Evolutionary conservation across 805 yeast genomes (phyloP), one percentile per base, ranked within the genome.

Genomic region (Metschnikowia koreensis): DNA sequence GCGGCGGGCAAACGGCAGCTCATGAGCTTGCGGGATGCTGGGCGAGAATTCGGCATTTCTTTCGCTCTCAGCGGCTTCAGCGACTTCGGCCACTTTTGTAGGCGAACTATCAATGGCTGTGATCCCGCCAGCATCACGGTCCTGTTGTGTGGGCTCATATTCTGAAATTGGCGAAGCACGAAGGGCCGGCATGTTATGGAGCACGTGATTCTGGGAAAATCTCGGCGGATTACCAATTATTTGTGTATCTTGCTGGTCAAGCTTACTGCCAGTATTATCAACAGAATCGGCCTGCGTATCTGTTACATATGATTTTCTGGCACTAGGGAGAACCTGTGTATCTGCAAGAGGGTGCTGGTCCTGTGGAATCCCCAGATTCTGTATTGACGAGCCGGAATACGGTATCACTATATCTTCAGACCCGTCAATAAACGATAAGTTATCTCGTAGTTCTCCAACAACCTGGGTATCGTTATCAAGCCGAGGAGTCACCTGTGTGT

Each of bases 401-500:
- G 22, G 22, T 22, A 22, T 22, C 2, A 22, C 22, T 2, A 22
- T 22, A 22, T 22, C 22, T 22, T 22, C 22, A 22, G 22, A 22
- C 22, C 4, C 22, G 4, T 22, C 22, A 22, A 22, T 22, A 22
- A 22, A 22, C 22, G 22, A 22, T 22, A 22, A 22, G 22, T 22
- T 22, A 22, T 22, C 22, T 22, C 22, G 22, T 22, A 22, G 22
- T 22, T 22, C 4, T 22, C 37, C 27, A 29, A 28, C n/a, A 10
- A 46, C 40, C 10, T 38, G 48, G 34, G 50, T 50, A n/a, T 37
- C 34, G 4, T 22, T 22, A 22, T 22, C 22, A 22, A 22, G 15
- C 34, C 12, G 34, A 12, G 5, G 39, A 13, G 58, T 57, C 28
- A 44, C 55, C 38, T 58, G 64, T 26, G 63, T 62, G 45, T 59